Percentiles rank a stretch among this genome's conserved stretches.
Evolutionary conservation across 768 basidiomycete genomes (phyloP).

Genomic region (Collybia mongolica): DNA sequence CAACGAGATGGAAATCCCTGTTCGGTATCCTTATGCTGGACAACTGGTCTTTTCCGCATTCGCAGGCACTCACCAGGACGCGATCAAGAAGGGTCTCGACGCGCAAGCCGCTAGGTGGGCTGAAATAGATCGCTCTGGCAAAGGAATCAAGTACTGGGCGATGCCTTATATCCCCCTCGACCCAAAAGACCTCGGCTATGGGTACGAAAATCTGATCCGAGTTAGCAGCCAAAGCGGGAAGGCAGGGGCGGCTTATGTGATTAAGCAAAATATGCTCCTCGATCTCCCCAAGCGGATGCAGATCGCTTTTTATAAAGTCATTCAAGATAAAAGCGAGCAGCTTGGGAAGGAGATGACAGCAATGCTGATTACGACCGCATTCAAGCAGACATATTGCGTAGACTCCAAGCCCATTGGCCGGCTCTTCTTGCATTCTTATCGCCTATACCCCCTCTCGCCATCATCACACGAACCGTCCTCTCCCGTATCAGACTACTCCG

Average conservation of each 20-base stretch:
- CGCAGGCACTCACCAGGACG: conserved; percentile 83
- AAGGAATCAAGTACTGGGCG: conserved; percentile 54
- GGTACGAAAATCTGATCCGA: conserved; percentile 84
- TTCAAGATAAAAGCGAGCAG: conserved; percentile 71
- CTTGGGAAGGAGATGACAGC: conserved; percentile 80
- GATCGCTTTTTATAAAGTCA: conserved; percentile 73
- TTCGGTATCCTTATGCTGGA: conserved; percentile 80
- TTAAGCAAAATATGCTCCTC: conserved; percentile 72
- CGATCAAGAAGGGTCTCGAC: conserved; percentile 87
- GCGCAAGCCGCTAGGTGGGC: conserved; percentile 52
- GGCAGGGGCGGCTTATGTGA: conserved; percentile 79
- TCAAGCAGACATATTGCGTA: conserved; percentile 64
- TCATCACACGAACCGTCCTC: conserved; percentile 29
- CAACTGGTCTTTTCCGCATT: conserved; percentile 87
- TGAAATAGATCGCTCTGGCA: conserved; percentile 44
- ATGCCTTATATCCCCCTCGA: conserved; percentile 87
- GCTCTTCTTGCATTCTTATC: conserved; percentile 63
- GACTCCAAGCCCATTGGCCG: conserved; percentile 65
- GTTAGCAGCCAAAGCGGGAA: conserved; percentile 90
- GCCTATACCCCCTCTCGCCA: conserved; percentile 46
- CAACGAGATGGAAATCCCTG: conserved; percentile 79
- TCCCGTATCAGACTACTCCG: conserved; percentile 30
- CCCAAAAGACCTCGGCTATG: conserved; percentile 81
- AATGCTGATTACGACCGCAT: conserved; percentile 71
- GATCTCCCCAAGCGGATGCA: conserved; percentile 85